Percentiles rank a stretch among this genome's conserved stretches.
Evolutionary conservation across 2,329 filamentous ascomycete genomes (phyloP).

Genomic region (Ciborinia camelliae): DNA sequence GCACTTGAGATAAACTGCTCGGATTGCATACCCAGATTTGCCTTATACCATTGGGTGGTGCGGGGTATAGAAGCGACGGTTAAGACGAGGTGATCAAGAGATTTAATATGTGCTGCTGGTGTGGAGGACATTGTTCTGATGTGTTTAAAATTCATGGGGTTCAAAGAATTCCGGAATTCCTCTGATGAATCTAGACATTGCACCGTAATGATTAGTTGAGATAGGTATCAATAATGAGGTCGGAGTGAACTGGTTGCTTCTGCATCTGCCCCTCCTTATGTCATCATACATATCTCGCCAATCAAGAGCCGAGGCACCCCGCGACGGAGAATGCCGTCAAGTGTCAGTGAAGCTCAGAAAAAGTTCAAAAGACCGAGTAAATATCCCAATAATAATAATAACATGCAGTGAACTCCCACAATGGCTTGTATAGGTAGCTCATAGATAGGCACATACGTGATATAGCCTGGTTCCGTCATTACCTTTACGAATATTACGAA

Average conservation of each 20-base stretch:
- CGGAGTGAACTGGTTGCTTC: not conserved
- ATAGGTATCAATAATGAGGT: not conserved
- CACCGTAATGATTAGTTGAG: not conserved
- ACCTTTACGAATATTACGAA: not conserved
- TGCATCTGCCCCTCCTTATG: constrained; percentile 6
- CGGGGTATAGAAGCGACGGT: constrained; percentile 51
- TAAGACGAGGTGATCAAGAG: constrained; percentile 58
- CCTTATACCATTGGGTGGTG: constrained; percentile 54
- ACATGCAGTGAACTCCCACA: not conserved
- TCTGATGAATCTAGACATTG: not conserved
- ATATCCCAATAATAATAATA: not conserved
- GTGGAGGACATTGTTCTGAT: constrained; percentile 15
- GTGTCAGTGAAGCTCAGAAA: constrained; percentile 4
- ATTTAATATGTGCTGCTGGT: constrained; percentile 28
- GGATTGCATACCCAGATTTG: constrained; percentile 54
- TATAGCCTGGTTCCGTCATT: not conserved
- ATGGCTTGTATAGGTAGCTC: not conserved
- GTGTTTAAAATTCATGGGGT: not conserved
- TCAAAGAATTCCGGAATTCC: not conserved
- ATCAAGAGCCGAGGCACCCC: constrained; percentile 11
- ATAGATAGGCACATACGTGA: not conserved
- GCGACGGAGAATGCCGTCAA: constrained; percentile 5
- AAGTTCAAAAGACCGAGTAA: constrained; percentile 7
- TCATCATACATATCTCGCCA: not conserved
- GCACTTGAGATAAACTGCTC: constrained; percentile 47